Evolutionary conservation across 2,329 filamentous ascomycete genomes (phyloP).

Genomic region (Pyrenophora seminiperda): DNA sequence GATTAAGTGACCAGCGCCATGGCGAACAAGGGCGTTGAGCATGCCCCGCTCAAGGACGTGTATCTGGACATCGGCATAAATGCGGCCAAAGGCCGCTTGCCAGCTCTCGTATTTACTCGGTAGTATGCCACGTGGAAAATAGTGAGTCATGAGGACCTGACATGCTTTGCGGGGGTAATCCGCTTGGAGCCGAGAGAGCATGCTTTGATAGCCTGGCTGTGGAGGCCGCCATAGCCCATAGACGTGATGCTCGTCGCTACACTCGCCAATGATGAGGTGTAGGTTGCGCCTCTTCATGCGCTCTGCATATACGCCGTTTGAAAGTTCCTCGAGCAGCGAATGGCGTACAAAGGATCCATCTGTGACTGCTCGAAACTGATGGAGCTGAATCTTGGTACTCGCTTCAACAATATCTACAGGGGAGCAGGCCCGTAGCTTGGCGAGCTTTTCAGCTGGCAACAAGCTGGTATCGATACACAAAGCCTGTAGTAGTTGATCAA

Average conservation of each 20-base stretch:
- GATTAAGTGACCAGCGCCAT: conserved; percentile 53
- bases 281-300: conserved; percentile 53
- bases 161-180: conserved; percentile 58
- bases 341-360: conserved; percentile 56
- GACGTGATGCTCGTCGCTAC: conserved; percentile 58
- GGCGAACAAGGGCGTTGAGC: conserved; percentile 51
- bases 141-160: conserved; percentile 51
- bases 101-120: conserved; percentile 53
- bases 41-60: conserved; percentile 60
- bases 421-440: conserved; percentile 50
- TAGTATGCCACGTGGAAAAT: conserved; percentile 51
- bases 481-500: conserved; percentile 55
- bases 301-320: conserved; percentile 55
- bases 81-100: conserved; percentile 58
- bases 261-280: conserved; percentile 61
- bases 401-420: conserved; percentile 51
- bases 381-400: conserved; percentile 51
- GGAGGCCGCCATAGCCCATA: conserved; percentile 60
- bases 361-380: conserved; percentile 61
- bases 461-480: conserved; percentile 53
- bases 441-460: conserved; percentile 52
- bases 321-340: conserved; percentile 54
- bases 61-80: conserved; percentile 64
- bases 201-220: conserved; percentile 45
- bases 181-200: conserved; percentile 56